Conservation (phyloP, 306 rosid genomes). For the Trifolium dubium region DNA sequence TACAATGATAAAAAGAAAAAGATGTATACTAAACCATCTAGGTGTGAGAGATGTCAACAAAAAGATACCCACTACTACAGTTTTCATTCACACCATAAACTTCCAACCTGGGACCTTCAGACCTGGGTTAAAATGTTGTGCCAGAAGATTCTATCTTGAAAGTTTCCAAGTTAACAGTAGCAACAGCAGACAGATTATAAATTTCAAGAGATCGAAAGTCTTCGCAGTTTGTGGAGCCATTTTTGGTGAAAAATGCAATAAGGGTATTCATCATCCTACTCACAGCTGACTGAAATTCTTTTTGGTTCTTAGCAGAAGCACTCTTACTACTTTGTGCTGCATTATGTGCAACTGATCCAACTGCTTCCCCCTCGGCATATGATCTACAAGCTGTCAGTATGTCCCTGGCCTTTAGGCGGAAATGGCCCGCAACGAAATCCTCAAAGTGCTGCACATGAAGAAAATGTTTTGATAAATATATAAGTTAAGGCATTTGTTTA, state of each 20-base stretch:
- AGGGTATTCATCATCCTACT: conserved; percentile 63
- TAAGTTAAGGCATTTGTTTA: conserved; percentile 2
- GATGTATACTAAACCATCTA: conserved; percentile 18
- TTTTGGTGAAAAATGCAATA: conserved; percentile 62
- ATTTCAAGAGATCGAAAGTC: conserved; percentile 49
- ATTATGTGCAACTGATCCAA: conserved; percentile 53
- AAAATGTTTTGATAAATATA: conserved; percentile 10
- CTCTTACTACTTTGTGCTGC: neutral
- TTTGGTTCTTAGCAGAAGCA: conserved; percentile 15
- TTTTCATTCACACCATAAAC: conserved; percentile 32
- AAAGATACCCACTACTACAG: conserved; percentile 27
- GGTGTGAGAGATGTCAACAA: conserved; percentile 34
- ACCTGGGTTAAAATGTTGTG: conserved; percentile 35
- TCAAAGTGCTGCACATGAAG: conserved; percentile 72
- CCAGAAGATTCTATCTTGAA: conserved; percentile 32
- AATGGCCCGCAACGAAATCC: conserved; percentile 67
- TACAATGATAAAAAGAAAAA: neutral
- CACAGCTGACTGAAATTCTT: conserved; percentile 56
- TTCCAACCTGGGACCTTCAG: conserved; percentile 23
- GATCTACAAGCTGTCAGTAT: conserved; percentile 68
- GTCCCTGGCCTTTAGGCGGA: conserved; percentile 49
- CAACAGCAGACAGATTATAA: conserved; percentile 26
- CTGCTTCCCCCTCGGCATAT: conserved; percentile 62
- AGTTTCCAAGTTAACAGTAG: conserved; percentile 42
- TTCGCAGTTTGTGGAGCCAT: conserved; percentile 69